Percentiles rank a stretch among this genome's conserved stretches.
Conservation (phyloP, 768 basidiomycete species). For the Termitomyces sp. region DNA sequence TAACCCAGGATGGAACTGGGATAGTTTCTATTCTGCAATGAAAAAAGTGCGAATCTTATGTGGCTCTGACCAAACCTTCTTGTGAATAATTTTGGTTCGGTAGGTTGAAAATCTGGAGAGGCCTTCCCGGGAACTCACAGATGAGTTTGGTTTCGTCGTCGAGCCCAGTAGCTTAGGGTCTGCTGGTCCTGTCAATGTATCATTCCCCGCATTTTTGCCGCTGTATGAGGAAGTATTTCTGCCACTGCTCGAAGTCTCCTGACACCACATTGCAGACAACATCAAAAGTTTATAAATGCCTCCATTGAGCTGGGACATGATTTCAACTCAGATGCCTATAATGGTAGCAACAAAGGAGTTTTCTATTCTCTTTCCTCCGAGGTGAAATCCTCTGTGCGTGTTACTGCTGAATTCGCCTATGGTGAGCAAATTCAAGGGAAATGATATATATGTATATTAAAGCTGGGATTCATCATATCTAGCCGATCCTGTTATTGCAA, state of each 20-base stretch:
- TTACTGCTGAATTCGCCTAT: constrained; percentile 26
- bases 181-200: constrained; percentile 21
- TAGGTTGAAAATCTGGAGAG: constrained; percentile 22
- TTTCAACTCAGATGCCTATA: constrained; percentile 23
- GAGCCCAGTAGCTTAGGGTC: constrained; percentile 18
- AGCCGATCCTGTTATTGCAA: constrained; percentile 22
- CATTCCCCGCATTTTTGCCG: constrained; percentile 24
- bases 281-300: constrained; percentile 24
- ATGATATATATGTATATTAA: background rate
- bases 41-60: constrained; percentile 16
- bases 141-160: constrained; percentile 19
- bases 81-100: background rate
- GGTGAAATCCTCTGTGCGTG: constrained; percentile 15
- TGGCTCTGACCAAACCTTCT: background rate
- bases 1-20: constrained; percentile 30
- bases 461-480: background rate
- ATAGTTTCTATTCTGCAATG: constrained; percentile 26
- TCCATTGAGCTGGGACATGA: constrained; percentile 25
- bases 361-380: constrained; percentile 23
- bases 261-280: constrained; percentile 15
- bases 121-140: constrained; percentile 14
- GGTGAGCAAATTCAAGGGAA: constrained; percentile 11
- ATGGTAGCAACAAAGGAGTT: constrained; percentile 22
- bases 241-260: background rate
- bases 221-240: constrained; percentile 13